Evolutionary conservation across 2,329 filamentous ascomycete species (phyloP), one percentile per base, ranked within the genome.

Genomic region (Penicillium concentricum): DNA sequence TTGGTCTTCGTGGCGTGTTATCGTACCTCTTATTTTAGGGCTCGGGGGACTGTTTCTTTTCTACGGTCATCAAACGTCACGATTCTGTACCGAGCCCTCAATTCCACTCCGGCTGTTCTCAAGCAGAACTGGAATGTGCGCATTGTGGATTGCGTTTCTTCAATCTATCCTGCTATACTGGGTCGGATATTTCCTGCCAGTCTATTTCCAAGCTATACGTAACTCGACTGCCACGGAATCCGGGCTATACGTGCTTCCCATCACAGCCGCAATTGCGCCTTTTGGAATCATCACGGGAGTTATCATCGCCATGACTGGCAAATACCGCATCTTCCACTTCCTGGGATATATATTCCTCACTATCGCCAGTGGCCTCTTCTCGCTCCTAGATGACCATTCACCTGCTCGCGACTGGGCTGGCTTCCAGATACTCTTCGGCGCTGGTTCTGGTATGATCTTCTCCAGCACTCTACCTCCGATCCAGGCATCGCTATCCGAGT

Each of bases 181-280:
- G 54, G 30, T 59, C 4, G 48, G 49, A 18, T 66, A 62, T 52
- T 80, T 79, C 60, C 54, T 80, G 1, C 77, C 79, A 0, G 61
- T 81, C 8, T 82, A 79, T 61, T 80, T 81, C 62, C 77, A 81
- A 52, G 71, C 69, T 0, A 75, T 81, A 0, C 65, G 68, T 5
- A 47, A 65, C 1, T 68, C 70, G 5, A 65, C 68, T 0, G 72
- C 80, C 0, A 60, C 66, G 0, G 59, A 68, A 0, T 70, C 74
- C 3, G 70, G 74, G 1, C 59, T 75, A 2, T 52, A 64, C 2
- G 58, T 74, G 2, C 61, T 75, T 8, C 68, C 74, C n/a, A 67
- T 59, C 3, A 62, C 66, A 2, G 51, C 70, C 5, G 58, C 65
- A 0, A 49, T 65, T 3, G 53, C 69, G 1, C 65, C 72, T 0